phyloP scores from a whole-genome alignment of 1,139 yeast genomes.

The Nakaseomyces bracarensis region DNA sequence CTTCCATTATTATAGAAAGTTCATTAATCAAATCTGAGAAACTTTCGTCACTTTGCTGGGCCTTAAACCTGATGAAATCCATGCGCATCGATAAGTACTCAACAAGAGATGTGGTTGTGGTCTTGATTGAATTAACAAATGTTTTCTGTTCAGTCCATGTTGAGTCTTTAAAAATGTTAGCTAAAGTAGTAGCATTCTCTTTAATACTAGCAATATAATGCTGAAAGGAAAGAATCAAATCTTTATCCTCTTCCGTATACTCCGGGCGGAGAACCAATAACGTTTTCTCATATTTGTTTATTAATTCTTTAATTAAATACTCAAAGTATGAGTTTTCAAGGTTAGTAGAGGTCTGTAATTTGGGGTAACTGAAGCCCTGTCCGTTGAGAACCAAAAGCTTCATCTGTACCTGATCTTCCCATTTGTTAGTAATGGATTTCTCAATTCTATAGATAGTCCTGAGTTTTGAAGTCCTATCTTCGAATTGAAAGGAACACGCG shows the following conservation, averaged over 20 bases:
- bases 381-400: not conserved
- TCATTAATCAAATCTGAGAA: not conserved
- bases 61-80: not conserved
- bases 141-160: not conserved
- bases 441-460: slow-evolving; percentile 1
- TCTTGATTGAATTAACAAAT: not conserved
- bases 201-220: not conserved
- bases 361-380: not conserved
- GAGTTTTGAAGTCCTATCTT: not conserved
- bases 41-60: not conserved
- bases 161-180: not conserved
- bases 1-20: not conserved
- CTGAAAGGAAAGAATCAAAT: not conserved
- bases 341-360: not conserved
- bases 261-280: not conserved
- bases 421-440: not conserved
- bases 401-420: slow-evolving; percentile 3
- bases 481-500: too few species aligned
- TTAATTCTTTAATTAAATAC: not conserved
- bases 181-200: not conserved
- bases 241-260: not conserved
- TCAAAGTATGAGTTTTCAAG: not conserved
- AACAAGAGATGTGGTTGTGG: not conserved
- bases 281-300: not conserved
- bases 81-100: not conserved